Evolutionary conservation across 176 grass and related monocot species (phyloP).

Genomic region (Pharus latifolius): DNA sequence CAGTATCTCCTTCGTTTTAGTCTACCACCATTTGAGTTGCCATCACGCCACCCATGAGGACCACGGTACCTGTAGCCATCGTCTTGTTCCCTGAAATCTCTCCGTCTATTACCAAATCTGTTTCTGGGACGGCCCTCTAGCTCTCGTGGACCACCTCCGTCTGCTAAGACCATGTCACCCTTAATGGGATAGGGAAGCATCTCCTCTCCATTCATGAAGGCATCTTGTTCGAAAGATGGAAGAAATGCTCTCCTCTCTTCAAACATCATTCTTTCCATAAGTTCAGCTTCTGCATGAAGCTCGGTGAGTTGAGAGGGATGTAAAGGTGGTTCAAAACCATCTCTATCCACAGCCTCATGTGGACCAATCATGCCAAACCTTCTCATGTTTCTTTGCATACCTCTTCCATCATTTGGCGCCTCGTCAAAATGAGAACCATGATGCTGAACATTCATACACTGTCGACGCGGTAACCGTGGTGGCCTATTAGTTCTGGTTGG

Average conservation of each 20-base stretch:
- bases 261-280: constrained; percentile 21
- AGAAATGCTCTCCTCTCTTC: constrained; percentile 19
- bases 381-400: constrained; percentile 26
- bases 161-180: no score
- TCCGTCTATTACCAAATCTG: no score
- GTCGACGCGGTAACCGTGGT: constrained; percentile 7
- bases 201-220: background rate
- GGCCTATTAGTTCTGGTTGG: constrained; percentile 25
- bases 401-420: constrained; percentile 22
- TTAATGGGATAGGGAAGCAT: no score
- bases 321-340: constrained; percentile 21
- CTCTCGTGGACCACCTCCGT: background rate
- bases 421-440: constrained; percentile 17
- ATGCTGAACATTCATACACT: background rate
- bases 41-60: constrained; percentile 26
- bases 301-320: constrained; percentile 19
- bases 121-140: background rate
- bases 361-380: constrained; percentile 3
- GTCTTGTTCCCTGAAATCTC: no score
- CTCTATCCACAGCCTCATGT: constrained; percentile 1
- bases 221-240: background rate
- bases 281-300: constrained; percentile 22
- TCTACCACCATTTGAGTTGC: constrained; percentile 20
- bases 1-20: constrained; percentile 32
- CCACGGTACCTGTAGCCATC: constrained; percentile 14